phyloP scores from a whole-genome alignment of 1,139 yeast species.

The Scheffersomyces illinoinensis region DNA sequence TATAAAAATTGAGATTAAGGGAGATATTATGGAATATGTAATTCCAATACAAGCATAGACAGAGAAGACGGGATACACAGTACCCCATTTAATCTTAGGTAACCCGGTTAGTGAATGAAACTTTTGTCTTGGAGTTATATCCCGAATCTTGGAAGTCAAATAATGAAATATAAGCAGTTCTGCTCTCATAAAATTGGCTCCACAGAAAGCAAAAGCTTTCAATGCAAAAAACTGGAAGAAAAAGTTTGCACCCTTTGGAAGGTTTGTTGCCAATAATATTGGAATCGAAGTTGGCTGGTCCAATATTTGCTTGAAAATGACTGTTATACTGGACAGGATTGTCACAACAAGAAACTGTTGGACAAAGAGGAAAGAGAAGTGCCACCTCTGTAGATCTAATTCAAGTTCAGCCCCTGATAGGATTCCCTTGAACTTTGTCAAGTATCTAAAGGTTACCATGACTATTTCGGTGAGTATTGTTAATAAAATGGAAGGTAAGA shows the following conservation, averaged over 20 bases:
- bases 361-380: conserved; percentile 66
- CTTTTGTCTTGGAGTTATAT: conserved; percentile 62
- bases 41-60: conserved; percentile 76
- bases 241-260: conserved; percentile 82
- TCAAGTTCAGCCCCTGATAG: conserved; percentile 59
- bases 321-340: conserved; percentile 76
- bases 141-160: conserved; percentile 38
- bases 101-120: conserved; percentile 45
- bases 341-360: conserved; percentile 86
- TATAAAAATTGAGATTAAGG: conserved; percentile 67
- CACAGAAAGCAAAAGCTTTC: conserved; percentile 73
- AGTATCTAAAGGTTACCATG: conserved; percentile 48
- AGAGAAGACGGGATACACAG: conserved; percentile 72
- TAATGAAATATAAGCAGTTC: conserved; percentile 44
- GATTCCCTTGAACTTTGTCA: conserved; percentile 52
- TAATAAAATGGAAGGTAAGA: conserved; percentile 62
- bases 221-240: conserved; percentile 73
- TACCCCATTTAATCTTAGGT: conserved; percentile 68
- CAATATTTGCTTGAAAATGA: conserved; percentile 62
- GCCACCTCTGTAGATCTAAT: conserved; percentile 65
- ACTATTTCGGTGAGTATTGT: conserved; percentile 59
- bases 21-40: conserved; percentile 76
- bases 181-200: conserved; percentile 62
- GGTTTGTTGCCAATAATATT: conserved; percentile 64
- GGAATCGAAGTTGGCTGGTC: conserved; percentile 76